phyloP scores from a whole-genome alignment of 2,329 filamentous ascomycete species.

The Parascedosporium putredinis region DNA sequence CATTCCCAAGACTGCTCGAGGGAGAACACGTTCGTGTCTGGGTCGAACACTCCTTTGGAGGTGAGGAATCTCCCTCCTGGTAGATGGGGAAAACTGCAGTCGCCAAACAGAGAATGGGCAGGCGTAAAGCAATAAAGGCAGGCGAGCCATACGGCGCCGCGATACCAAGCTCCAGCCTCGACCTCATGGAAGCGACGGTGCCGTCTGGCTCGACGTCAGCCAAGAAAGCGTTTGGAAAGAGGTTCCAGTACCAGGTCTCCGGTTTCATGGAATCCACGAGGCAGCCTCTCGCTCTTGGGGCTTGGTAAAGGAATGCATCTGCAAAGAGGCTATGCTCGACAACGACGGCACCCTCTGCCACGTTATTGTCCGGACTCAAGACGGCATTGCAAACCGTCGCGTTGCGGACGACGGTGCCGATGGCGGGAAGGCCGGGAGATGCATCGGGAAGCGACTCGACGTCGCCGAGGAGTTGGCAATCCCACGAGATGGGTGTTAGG shows the following conservation, averaged over 20 bases:
- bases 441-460: neutral
- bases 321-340: neutral
- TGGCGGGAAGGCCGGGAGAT: neutral
- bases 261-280: neutral
- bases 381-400: neutral
- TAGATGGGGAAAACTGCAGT: neutral
- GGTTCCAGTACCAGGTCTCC: slow-evolving; percentile 1
- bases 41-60: neutral
- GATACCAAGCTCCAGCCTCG: neutral
- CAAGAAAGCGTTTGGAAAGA: neutral
- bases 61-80: neutral
- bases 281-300: neutral
- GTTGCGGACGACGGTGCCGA: neutral
- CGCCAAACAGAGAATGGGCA: neutral
- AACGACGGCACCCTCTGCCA: neutral
- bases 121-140: neutral
- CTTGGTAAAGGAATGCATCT: neutral
- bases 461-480: neutral
- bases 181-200: neutral
- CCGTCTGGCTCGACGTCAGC: neutral
- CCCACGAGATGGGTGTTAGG: neutral
- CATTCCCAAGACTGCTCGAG: neutral
- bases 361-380: no score
- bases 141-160: neutral
- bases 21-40: neutral